Evolutionary conservation across 2,329 filamentous ascomycete species (phyloP).

Genomic region (Aspergillus fischeri): DNA sequence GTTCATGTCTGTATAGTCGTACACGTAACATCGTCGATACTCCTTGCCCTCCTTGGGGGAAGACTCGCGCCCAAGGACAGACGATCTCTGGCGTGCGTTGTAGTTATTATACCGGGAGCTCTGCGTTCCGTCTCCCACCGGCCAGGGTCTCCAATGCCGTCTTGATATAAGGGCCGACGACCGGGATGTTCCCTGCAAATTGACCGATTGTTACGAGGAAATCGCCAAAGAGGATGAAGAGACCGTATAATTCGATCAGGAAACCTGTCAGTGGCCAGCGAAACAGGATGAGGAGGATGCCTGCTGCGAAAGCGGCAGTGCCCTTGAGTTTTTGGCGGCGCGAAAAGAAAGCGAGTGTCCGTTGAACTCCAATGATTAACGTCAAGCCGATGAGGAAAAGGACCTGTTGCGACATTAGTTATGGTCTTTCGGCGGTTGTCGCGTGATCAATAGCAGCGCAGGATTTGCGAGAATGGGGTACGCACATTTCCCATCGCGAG

Average conservation of each 20-base stretch:
- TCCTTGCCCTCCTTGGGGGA: not conserved
- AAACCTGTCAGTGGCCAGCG: conserved; percentile 92
- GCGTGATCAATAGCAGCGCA: conserved; percentile 10
- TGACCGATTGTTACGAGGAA: conserved; percentile 89
- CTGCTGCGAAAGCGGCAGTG: conserved; percentile 79
- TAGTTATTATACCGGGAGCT: conserved; percentile 48
- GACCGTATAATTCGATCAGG: conserved; percentile 84
- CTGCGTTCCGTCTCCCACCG: conserved; percentile 66
- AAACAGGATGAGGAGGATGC: conserved; percentile 79
- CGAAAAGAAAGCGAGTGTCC: conserved; percentile 91
- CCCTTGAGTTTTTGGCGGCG: conserved; percentile 89
- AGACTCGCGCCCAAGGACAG: not conserved
- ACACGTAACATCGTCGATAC: conserved; percentile 4
- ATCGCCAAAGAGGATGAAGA: conserved; percentile 90
- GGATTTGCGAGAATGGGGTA: not conserved
- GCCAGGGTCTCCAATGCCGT: conserved; percentile 66
- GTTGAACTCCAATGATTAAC: conserved; percentile 87
- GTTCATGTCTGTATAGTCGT: conserved; percentile 3
- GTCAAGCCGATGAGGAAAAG: conserved; percentile 96
- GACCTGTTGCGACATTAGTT: conserved; percentile 56
- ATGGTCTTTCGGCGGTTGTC: not conserved
- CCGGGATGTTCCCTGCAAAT: conserved; percentile 78
- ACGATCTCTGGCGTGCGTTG: not conserved
- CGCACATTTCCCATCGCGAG: conserved; percentile 95
- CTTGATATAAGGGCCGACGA: conserved; percentile 83